Base-by-base conservation (phyloP, 75 land plant genomes). In the Gnetum montanum region DNA sequence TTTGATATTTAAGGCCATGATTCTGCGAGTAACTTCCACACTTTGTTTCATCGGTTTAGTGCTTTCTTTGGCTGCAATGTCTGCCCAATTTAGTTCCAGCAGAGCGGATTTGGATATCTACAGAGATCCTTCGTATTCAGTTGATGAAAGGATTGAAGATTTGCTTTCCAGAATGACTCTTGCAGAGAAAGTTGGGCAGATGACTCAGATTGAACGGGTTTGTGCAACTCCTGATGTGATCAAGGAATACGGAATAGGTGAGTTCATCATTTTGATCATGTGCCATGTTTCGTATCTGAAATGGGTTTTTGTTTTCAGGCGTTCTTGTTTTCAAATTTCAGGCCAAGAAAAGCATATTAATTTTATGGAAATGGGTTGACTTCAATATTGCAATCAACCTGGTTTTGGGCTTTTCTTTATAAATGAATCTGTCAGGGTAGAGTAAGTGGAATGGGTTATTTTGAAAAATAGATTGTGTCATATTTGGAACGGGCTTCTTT, bases 171-270 rank as follows among this genome's bases (percentile, higher is more conserved):
- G 79, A 31, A 83, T 83, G 86, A 80, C 79, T 1, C 54, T 83
- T 0, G 69, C 62, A 15, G 86, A 83, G 52, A 83, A 83, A 55
- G 71, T 83, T 48, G 86, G 86, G 52, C 86, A 83, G 64, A 83
- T 83, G 86, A 65, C 85, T 2, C 86, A 83, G 43, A 75, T 75
- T n/a, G 86, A 80, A 23, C 54, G 79, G 4, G 36, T 22, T 1
- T 63, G 50, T 22, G 67, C 80, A 4, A 53, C 64, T 16, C 49
- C 74, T 35, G 64, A 62, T 11, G 61, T 79, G 12, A 49, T 79
- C 20, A 67, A 66, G 35, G 58, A 66, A 1, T 71, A 66, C 58
- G 71, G 60, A 62, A 76, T 79, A 31, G 83, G 83, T 79, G 20
- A 16, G 15, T 27, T 0, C 6, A 27, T 57, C n/a, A n/a, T n/a